Conservation (phyloP, 2,329 filamentous ascomycete genomes). For the Metarhizium album region DNA sequence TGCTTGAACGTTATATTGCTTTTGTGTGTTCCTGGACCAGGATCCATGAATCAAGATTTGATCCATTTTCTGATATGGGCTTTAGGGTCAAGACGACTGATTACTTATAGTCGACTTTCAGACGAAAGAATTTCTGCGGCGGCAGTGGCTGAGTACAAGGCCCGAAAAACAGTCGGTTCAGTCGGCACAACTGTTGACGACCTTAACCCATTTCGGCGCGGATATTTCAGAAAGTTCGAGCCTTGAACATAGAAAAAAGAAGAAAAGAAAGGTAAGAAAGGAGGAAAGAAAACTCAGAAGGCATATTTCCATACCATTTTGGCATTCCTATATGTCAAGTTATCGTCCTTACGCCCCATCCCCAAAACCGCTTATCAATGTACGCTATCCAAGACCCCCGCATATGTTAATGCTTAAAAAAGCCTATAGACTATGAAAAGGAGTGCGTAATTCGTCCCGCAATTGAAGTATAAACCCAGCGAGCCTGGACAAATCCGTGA, state of each 20-base stretch:
- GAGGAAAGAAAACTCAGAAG: too few species aligned
- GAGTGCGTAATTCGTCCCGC: not conserved
- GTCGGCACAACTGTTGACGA: conserved; percentile 44
- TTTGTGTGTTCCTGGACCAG: not conserved
- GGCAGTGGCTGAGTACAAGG: conserved; percentile 27
- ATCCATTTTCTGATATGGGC: not conserved
- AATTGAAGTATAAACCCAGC: not conserved
- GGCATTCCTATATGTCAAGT: not conserved
- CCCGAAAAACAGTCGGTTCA: conserved; percentile 17
- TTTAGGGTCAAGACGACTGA: conserved; percentile 73
- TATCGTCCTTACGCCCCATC: not conserved
- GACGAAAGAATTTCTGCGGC: conserved; percentile 42
- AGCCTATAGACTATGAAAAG: not conserved
- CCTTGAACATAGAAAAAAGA: conserved; percentile 9
- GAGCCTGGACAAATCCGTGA: not conserved
- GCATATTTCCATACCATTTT: conserved; percentile 6
- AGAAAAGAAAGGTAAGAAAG: too few species aligned
- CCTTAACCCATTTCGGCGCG: conserved; percentile 48
- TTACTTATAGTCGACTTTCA: conserved; percentile 69
- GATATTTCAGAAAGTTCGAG: conserved; percentile 48
- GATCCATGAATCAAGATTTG: not conserved
- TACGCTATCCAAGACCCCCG: not conserved
- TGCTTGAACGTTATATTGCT: not conserved
- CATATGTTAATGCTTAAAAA: not conserved
- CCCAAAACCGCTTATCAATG: not conserved